A percentile compares a stretch with the other conserved stretches of the same genome.
Conservation (phyloP, 129 eudicot genomes). For the Mikania micrantha region DNA sequence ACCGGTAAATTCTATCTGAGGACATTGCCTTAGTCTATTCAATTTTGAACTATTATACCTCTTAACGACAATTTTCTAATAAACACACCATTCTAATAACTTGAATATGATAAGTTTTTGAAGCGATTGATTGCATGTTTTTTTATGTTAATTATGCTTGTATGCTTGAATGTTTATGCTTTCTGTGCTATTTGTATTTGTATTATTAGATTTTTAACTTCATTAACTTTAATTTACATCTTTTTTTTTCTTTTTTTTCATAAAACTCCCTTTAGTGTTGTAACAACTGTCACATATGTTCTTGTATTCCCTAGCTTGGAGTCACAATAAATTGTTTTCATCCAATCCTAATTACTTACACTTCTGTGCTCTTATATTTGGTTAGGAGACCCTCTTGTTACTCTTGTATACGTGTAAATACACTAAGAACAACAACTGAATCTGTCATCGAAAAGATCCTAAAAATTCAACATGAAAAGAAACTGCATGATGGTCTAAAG, state of each 20-base stretch:
- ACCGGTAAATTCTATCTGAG: neutral
- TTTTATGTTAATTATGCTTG: neutral
- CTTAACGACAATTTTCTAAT: neutral
- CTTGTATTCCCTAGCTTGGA: neutral
- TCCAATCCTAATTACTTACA: neutral
- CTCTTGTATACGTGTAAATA: slow-evolving; percentile 92
- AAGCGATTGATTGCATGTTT: neutral
- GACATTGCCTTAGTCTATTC: neutral
- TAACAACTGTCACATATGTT: neutral
- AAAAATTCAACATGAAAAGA: slow-evolving; percentile 36
- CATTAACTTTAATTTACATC: neutral
- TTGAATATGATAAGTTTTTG: neutral
- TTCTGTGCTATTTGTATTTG: neutral
- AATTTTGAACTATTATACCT: neutral
- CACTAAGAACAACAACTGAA: slow-evolving; percentile 62
- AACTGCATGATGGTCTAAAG: slow-evolving; percentile 14
- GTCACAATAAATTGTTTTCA: neutral
- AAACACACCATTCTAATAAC: neutral
- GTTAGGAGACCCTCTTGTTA: slow-evolving; percentile 83
- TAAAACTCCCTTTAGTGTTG: neutral
- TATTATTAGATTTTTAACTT: neutral
- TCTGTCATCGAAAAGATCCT: slow-evolving; percentile 62
- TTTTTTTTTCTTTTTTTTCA: neutral
- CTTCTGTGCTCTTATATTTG: slow-evolving; percentile 23
- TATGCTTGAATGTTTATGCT: neutral